Conservation (phyloP, 2,329 filamentous ascomycete genomes). For the Clonostachys solani region DNA sequence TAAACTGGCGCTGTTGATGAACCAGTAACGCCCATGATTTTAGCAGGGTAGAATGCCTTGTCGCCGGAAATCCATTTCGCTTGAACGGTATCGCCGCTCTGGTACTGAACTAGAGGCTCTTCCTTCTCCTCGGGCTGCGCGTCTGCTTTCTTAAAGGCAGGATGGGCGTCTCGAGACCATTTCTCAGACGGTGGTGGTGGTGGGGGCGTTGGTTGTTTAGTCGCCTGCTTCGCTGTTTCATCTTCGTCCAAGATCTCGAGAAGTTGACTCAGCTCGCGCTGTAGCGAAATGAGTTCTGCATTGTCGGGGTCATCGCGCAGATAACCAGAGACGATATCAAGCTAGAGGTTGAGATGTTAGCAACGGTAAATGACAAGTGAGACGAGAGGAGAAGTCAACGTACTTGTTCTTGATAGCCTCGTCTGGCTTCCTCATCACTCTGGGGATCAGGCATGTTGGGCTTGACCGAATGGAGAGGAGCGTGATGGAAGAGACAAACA, state of each 20-base stretch:
- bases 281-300: conserved; percentile 70
- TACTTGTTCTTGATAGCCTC: conserved; percentile 54
- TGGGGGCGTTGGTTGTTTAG: conserved; percentile 36
- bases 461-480: too few species aligned
- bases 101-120: conserved; percentile 56
- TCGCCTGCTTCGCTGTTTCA: conserved; percentile 71
- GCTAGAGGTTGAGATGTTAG: conserved; percentile 37
- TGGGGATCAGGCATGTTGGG: too few species aligned
- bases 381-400: conserved; percentile 7
- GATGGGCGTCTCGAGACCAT: conserved; percentile 78
- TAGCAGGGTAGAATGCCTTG: conserved; percentile 84
- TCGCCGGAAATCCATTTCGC: conserved; percentile 91
- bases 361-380: neutral
- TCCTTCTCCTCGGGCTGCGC: conserved; percentile 44
- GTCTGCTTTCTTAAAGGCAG: conserved; percentile 60
- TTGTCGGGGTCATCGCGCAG: conserved; percentile 79
- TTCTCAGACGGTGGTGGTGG: conserved; percentile 59
- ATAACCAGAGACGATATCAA: conserved; percentile 72
- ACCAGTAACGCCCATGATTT: conserved; percentile 90
- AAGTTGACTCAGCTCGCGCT: conserved; percentile 76
- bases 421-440: conserved; percentile 46
- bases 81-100: conserved; percentile 84
- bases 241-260: conserved; percentile 75
- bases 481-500: too few species aligned
- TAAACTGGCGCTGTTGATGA: conserved; percentile 90